Percentiles rank a stretch among this genome's conserved stretches.
Conservation (phyloP, 139 green algal genomes). For the Closterium sp. region DNA sequence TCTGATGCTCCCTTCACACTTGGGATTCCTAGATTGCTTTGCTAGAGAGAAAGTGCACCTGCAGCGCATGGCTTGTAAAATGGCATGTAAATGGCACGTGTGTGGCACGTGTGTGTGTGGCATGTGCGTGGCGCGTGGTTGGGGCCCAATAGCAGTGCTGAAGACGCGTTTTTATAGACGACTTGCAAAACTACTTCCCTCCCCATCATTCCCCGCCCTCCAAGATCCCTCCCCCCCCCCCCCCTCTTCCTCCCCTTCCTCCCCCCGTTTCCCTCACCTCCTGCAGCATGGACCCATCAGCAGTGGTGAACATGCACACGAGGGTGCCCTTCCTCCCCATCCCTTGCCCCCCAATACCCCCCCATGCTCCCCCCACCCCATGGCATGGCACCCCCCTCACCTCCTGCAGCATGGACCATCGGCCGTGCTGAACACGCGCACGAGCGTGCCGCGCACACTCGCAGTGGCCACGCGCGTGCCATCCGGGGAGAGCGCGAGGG, state of each 20-base stretch:
- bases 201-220: not conserved
- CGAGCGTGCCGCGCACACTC: constrained; percentile 81
- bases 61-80: too few relatives aligned
- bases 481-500: constrained; percentile 68
- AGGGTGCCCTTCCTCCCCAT: constrained; percentile 62
- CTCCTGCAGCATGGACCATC: constrained; percentile 81
- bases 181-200: too few relatives aligned
- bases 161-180: too few relatives aligned
- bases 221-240: not conserved
- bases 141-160: too few relatives aligned
- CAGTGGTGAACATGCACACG: constrained; percentile 78
- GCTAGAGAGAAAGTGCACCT: too few relatives aligned
- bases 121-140: too few relatives aligned
- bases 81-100: not conserved
- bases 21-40: too few relatives aligned
- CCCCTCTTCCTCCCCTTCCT: constrained; percentile 45
- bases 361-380: not conserved
- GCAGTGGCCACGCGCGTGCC: constrained; percentile 84
- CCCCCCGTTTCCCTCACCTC: constrained; percentile 71
- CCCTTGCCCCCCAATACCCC: not conserved
- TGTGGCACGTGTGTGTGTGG: not conserved
- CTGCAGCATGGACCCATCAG: constrained; percentile 75
- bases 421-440: constrained; percentile 79
- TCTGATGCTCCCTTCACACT: too few relatives aligned
- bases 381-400: constrained; percentile 56